Percentiles rank a stretch among this genome's conserved stretches.
Conservation (phyloP, 2,329 filamentous ascomycete species). For the Penicillium sp. region DNA sequence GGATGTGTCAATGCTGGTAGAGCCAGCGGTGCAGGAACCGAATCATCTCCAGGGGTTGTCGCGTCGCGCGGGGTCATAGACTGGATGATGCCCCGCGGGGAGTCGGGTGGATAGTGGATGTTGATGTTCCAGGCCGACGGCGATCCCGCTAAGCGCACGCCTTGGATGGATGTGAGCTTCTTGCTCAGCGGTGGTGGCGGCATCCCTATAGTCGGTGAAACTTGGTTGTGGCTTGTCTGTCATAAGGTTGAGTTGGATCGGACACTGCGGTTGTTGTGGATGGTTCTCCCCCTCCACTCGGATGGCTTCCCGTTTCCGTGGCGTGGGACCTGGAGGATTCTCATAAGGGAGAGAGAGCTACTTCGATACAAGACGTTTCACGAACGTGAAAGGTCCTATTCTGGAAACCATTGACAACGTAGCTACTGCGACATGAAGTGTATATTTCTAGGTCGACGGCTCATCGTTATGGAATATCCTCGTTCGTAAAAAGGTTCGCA, state of each 20-base stretch:
- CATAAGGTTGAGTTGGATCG: background rate
- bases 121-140: constrained; percentile 41
- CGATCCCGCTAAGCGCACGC: constrained; percentile 37
- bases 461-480: background rate
- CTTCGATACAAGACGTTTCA: background rate
- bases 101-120: constrained; percentile 18
- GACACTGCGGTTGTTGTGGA: background rate
- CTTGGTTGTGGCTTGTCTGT: background rate
- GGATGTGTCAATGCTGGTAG: constrained; percentile 69
- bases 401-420: background rate
- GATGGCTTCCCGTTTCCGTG: background rate
- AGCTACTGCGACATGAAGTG: background rate
- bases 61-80: constrained; percentile 33
- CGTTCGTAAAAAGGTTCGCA: background rate
- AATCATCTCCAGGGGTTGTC: constrained; percentile 1
- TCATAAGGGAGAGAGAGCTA: background rate
- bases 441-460: background rate
- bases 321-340: background rate
- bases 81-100: constrained; percentile 28
- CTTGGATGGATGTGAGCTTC: constrained; percentile 24
- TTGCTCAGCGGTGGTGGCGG: constrained; percentile 14
- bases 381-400: background rate
- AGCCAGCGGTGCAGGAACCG: constrained; percentile 32
- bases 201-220: constrained; percentile 3
- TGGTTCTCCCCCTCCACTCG: background rate